Conservation (phyloP, 2,329 filamentous ascomycete species). For the Colletotrichum incanum region DNA sequence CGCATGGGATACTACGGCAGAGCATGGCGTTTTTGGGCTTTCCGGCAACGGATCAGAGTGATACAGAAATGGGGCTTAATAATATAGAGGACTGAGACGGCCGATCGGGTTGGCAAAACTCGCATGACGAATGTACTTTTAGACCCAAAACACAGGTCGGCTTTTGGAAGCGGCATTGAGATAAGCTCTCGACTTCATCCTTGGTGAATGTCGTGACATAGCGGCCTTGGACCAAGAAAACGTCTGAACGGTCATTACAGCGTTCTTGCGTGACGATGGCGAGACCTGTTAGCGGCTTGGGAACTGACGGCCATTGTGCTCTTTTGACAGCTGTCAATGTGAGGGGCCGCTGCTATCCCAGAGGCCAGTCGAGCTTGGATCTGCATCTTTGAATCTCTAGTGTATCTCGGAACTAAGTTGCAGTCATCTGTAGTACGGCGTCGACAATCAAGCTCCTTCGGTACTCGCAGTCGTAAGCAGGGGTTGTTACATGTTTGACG, state of each 20-base stretch:
- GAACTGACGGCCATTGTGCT: background rate
- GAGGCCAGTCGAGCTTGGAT: background rate
- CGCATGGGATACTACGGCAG: constrained; percentile 33
- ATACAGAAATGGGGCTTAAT: constrained; percentile 31
- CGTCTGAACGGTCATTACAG: background rate
- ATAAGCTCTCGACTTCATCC: background rate
- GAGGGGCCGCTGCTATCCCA: constrained; percentile 1
- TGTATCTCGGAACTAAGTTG: background rate
- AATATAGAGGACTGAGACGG: constrained; percentile 37
- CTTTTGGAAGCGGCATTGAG: constrained; percentile 8
- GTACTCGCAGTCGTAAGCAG: background rate
- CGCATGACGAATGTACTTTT: constrained; percentile 33
- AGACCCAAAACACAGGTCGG: constrained; percentile 19
- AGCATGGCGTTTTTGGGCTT: constrained; percentile 44
- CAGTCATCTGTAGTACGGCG: background rate
- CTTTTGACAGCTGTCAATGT: too few relatives aligned
- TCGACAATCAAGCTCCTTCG: constrained; percentile 1
- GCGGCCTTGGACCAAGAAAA: background rate
- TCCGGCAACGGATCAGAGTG: constrained; percentile 29
- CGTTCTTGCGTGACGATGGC: background rate
- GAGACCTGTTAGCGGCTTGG: background rate
- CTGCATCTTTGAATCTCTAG: background rate
- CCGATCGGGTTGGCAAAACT: constrained; percentile 29
- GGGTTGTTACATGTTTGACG: background rate
- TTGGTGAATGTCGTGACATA: background rate